These are phyloP conservation scores for Funneliformis geosporum DNA, from an alignment of 192 early-diverging fungal species.

Conservation along the genomic window DNA sequence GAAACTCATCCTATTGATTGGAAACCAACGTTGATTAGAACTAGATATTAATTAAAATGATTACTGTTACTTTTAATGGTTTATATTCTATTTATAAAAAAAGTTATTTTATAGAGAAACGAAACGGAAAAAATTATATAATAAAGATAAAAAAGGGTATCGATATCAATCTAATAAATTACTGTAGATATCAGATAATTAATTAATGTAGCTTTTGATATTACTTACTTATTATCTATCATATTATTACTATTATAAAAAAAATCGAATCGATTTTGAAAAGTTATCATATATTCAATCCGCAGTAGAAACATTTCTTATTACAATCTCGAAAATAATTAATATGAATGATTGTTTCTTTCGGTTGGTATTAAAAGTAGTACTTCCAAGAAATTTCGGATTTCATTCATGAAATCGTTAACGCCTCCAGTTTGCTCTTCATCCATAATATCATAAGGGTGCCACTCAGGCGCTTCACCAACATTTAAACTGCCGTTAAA, in stretches of 20 bases:
- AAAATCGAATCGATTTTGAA: no score
- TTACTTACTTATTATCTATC: no score
- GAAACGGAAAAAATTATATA: not conserved
- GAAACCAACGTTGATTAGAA: slow-evolving; percentile 52
- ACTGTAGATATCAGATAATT: no score
- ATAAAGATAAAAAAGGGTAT: no score
- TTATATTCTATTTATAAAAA: not conserved
- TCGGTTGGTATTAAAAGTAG: not conserved
- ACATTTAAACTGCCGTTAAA: slow-evolving; percentile 37
- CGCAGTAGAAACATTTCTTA: no score
- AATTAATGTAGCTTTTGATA: no score
- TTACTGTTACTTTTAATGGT: no score
- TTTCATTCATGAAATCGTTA: not conserved
- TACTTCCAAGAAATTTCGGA: slow-evolving; percentile 8
- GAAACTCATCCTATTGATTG: slow-evolving; percentile 59
- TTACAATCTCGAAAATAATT: no score
- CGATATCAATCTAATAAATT: no score
- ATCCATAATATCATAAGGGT: slow-evolving; percentile 34
- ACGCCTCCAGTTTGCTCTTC: slow-evolving; percentile 17
- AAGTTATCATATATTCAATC: no score
- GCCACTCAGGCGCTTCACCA: slow-evolving; percentile 45
- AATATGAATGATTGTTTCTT: not conserved
- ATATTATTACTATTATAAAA: no score
- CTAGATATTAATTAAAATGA: slow-evolving; percentile 41
- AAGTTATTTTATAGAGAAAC: not conserved